Base-by-base conservation (phyloP, 495 filamentous ascomycete species). In the Darksidea phi region DNA sequence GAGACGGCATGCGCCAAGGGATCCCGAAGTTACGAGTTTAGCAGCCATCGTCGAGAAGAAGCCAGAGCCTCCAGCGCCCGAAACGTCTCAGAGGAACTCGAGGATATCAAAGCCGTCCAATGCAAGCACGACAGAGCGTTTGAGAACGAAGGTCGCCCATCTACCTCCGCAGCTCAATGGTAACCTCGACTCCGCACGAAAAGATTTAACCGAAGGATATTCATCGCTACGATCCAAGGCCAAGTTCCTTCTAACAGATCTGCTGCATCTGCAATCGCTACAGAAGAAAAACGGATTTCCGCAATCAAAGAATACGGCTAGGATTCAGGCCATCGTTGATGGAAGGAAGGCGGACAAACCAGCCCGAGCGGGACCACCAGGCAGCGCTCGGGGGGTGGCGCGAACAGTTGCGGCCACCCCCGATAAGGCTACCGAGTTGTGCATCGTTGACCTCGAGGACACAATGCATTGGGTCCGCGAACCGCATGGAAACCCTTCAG, bases 131-230 rank as follows among this genome's bases (percentile, higher is more conserved):
- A 18, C 32, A 46, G 15, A 32, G 13, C 13, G n/a, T 18, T 2
- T 38, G 1, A 52, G 23, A 25, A 63, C 21, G 54, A 63, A 57
- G 23, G 53, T 53, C 6, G 21, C 38, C 12, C 47, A 51, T 0
- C 38, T 32, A 12, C 25, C 61, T 17, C 50, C 51, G 2, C 47
- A 64, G 38, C 43, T 68, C 20, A 52, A 57, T 37, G 66, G 43
- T 24, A 57, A 68, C 53, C 32, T 68, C 10, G 57, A 68, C 20
- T 17, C 47, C 1, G 34, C 61, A 7, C 54, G 50, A 32, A 20
- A 64, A 17, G 66, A 68, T 18, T 45, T 68, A 12, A 25, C 51
- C 8, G 20, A 61, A 53, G 57, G 66, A 2, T 68, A 68, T 51
- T 45, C 57, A 37, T 20, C 36, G 15, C 48, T 68, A 7, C 50